Percentiles rank a stretch among this genome's conserved stretches.
Evolutionary conservation across 2,329 filamentous ascomycete genomes (phyloP).

Genomic region (Davidsoniella neocaledoniae): DNA sequence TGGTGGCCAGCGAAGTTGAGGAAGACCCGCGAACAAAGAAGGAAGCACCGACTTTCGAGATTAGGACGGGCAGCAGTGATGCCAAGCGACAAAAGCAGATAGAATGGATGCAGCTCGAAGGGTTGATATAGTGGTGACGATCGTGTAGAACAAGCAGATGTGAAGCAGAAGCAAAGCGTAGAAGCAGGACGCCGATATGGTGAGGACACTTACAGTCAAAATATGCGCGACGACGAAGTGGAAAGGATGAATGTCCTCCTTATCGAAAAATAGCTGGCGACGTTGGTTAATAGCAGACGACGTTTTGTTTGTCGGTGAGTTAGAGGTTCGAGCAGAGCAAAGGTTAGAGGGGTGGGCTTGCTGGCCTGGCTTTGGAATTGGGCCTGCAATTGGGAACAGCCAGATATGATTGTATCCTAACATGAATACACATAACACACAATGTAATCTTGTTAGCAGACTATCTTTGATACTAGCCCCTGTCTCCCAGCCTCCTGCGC

Average conservation of each 20-base stretch:
- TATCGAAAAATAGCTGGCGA: slow-evolving; percentile 11
- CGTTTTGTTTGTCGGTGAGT: slow-evolving; percentile 13
- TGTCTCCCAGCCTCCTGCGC: slow-evolving; percentile 12
- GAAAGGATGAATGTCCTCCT: slow-evolving; percentile 12
- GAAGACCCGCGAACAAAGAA: not conserved
- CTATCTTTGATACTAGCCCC: slow-evolving; percentile 5
- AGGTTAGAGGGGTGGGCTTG: not conserved
- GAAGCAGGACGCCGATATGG: not conserved
- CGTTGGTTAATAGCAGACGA: slow-evolving; percentile 8
- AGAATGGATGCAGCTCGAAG: not conserved
- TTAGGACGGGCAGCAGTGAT: not conserved
- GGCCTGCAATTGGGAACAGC: slow-evolving; percentile 1
- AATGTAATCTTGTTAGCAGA: not conserved
- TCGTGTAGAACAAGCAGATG: not conserved
- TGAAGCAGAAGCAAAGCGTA: not conserved
- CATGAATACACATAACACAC: not conserved
- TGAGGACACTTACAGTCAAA: slow-evolving; percentile 7
- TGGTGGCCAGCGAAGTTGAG: not conserved
- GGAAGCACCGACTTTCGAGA: slow-evolving; percentile 3
- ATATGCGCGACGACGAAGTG: slow-evolving; percentile 10
- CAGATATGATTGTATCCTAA: slow-evolving; percentile 8
- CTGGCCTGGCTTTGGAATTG: not conserved
- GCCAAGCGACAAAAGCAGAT: not conserved
- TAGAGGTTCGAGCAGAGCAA: slow-evolving; percentile 5
- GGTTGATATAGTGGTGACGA: not conserved